Conservation (phyloP, 164 flowering plant species). For the Aristolochia fimbriata region DNA sequence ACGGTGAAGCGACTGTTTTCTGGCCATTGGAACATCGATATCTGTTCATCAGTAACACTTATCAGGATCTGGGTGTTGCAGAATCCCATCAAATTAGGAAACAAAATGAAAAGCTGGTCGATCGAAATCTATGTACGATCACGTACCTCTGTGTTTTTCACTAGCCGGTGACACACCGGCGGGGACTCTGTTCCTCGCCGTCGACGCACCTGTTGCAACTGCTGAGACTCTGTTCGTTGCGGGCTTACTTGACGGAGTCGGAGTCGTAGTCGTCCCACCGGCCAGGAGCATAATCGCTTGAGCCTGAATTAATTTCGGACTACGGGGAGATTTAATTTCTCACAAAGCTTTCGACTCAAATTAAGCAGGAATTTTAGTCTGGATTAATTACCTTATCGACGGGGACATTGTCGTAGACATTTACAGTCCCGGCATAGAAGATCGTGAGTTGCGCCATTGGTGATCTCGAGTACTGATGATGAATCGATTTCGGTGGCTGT, state of each 20-base stretch:
- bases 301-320: constrained; percentile 8
- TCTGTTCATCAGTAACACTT: too few species aligned
- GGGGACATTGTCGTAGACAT: constrained; percentile 22
- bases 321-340: not conserved
- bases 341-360: not conserved
- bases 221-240: not conserved
- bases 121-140: too few species aligned
- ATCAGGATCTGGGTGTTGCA: too few species aligned
- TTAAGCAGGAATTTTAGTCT: not conserved
- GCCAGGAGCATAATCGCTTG: constrained; percentile 24
- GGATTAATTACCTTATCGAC: constrained; percentile 19
- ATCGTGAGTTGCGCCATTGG: constrained; percentile 20
- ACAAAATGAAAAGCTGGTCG: not conserved
- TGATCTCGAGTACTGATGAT: constrained; percentile 3
- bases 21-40: constrained; percentile 17
- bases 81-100: not conserved
- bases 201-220: too few species aligned
- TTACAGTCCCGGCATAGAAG: constrained; percentile 24
- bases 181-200: not conserved
- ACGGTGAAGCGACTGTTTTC: constrained; percentile 16
- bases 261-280: constrained; percentile 7
- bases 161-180: too few species aligned
- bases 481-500: not conserved
- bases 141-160: too few species aligned
- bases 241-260: constrained; percentile 4